Base-by-base conservation (phyloP, 306 rosid species). In the Luffa aegyptiaca region DNA sequence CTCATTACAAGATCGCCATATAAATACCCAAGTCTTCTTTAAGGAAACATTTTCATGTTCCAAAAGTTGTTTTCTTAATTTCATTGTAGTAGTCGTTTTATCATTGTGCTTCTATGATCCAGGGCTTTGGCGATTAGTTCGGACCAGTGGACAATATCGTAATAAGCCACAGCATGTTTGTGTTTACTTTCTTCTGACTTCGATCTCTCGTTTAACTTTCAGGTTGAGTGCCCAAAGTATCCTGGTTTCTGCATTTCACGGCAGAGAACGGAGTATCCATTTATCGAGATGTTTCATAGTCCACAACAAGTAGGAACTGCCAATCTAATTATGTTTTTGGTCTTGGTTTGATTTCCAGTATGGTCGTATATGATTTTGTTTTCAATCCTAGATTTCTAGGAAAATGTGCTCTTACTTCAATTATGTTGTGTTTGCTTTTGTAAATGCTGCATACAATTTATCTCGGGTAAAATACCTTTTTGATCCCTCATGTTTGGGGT, bases 211-310 rank as follows among this genome's bases (percentile, higher is more conserved):
- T 72, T 55, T 57, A 74, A 79, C 75, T 75, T 75, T 89, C 93
- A 92, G 98, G 98, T 95, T 80, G 97, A 95, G 81, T 95, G 98
- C 84, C 97, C 98, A 78, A 95, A 95, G 79, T 95, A 90, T 83
- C 98, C 98, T 53, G 98, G 97, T 61, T 92, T 95, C 84, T 91
- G 98, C 82, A 84, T 92, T 37, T 85, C 93, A 33, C 92, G 98
- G 70, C 96, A 91, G 90, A 92, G 78, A 83, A 95, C 78, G 68
- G 98, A 95, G 85, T 95, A 95, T 81, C 97, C 98, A 68, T 95
- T 95, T 79, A 83, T 91, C 48, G 97, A 92, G 86, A 84, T 95
- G 70, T 92, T 90, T 85, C 90, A 89, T 72, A 90, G 87, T 80
- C 98, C 98, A 4, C 77, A 88, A 83, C 92, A 92, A 75, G 98